Conservation (phyloP, 2,329 filamentous ascomycete genomes). For the Setomelanomma holmii region DNA sequence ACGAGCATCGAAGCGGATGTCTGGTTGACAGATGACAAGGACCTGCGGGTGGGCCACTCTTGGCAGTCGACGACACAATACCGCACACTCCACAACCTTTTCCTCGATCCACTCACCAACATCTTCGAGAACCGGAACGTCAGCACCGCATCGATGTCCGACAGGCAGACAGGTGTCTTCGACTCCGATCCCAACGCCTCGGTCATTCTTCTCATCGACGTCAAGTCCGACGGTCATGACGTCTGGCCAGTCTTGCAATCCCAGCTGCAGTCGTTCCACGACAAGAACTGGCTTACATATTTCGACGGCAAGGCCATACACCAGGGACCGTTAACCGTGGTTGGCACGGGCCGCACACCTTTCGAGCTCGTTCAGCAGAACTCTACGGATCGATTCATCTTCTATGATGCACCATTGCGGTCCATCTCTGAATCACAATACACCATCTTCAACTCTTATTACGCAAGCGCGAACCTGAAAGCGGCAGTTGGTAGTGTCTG, state of each 20-base stretch:
- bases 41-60: slow-evolving; percentile 40
- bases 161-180: slow-evolving; percentile 58
- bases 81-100: slow-evolving; percentile 36
- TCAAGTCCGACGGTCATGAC: slow-evolving; percentile 65
- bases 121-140: slow-evolving; percentile 44
- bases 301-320: slow-evolving; percentile 60
- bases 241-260: slow-evolving; percentile 62
- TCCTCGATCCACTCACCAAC: slow-evolving; percentile 51
- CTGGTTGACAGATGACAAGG: slow-evolving; percentile 30
- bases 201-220: slow-evolving; percentile 70
- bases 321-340: slow-evolving; percentile 68
- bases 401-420: slow-evolving; percentile 71
- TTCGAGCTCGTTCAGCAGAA: slow-evolving; percentile 64
- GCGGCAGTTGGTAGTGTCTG: slow-evolving; percentile 26
- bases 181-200: slow-evolving; percentile 50
- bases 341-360: slow-evolving; percentile 70
- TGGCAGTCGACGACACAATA: slow-evolving; percentile 22
- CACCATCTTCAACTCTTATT: slow-evolving; percentile 36
- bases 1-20: slow-evolving; percentile 43
- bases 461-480: slow-evolving; percentile 29
- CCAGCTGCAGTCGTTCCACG: slow-evolving; percentile 66
- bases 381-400: slow-evolving; percentile 64
- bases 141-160: slow-evolving; percentile 17
- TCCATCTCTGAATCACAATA: slow-evolving; percentile 31
- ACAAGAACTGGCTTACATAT: slow-evolving; percentile 59